Evolutionary conservation across 2,329 filamentous ascomycete species (phyloP), one percentile per base, ranked within the genome.

Genomic region (Trichoderma oligosporum): DNA sequence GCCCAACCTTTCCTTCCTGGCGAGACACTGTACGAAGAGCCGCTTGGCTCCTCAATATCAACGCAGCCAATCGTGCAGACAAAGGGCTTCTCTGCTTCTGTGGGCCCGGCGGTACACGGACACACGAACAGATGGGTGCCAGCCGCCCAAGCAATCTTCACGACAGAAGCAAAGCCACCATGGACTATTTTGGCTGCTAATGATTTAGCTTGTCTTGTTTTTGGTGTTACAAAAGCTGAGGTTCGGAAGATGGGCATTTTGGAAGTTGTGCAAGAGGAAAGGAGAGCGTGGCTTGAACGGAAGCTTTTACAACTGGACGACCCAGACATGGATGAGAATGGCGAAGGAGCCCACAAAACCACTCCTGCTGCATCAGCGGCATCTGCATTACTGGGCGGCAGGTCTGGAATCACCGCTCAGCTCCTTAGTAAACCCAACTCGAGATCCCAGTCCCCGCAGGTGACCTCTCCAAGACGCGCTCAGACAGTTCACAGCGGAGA

Each of bases 161-260:
- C 93, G 7, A 99, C 94, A n/a, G 90, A 96, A 71, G 82, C 89
- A 12, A 85, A 88, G 62, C 83, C 90, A 7, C 94, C 93, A 3
- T 99, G 91, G 89, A 99, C 93, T 1, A 97, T 99, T 59, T 82
- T 97, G 53, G 90, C 94, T 3, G 94, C 94, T 48, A 99, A 99
- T 69, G 94, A 99, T 70, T 79, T 99, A 47, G 94, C 94, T 16
- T 99, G 94, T 72, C 79, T 99, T 41, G 87, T 97, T n/a, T 99
- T 97, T 74, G 94, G 94, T n/a, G 91, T 99, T 8, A 96, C 92
- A n/a, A 90, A 91, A 68, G 89, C 90, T 4, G 94, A 99, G 72
- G 89, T 99, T 22, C 85, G 91, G 56, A 97, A 91, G 69, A 85
- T 97, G 78, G 93, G 94, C 46, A 97, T 99, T 57, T 74, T 99